A percentile compares a stretch with the other conserved stretches of the same genome.
These are phyloP conservation scores for Pulchroboletus neoregius DNA, from an alignment of 1,284 basidiomycete species.

Conservation along the genomic window DNA sequence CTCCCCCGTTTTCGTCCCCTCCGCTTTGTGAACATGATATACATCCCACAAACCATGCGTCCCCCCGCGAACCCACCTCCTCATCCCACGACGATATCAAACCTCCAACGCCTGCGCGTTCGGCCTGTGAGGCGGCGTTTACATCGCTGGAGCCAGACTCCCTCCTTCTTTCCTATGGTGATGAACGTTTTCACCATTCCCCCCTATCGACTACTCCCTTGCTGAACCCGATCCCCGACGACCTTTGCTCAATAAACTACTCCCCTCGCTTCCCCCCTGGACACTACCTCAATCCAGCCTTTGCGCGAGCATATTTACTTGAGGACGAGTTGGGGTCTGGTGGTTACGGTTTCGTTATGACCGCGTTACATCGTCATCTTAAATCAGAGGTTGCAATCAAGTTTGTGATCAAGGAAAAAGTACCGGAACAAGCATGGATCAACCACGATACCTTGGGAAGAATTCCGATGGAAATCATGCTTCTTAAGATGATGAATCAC, in stretches of 20 bases:
- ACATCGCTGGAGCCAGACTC: conserved; percentile 13
- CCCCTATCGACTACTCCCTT: conserved; percentile 1
- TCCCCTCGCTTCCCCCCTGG: conserved; percentile 58
- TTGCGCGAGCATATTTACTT: conserved; percentile 65
- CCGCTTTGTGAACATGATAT: conserved; percentile 1
- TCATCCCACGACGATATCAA: not conserved
- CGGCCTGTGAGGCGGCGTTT: not conserved
- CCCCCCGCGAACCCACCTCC: not conserved
- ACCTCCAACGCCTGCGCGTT: not conserved
- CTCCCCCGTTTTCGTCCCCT: not conserved
- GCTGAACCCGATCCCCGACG: conserved; percentile 1
- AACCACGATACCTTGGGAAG: conserved; percentile 56
- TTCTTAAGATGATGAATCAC: conserved; percentile 74
- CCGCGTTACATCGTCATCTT: conserved; percentile 55
- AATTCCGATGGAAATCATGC: conserved; percentile 78
- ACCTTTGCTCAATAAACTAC: conserved; percentile 39
- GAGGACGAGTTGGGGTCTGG: conserved; percentile 83
- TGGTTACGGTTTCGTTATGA: conserved; percentile 91
- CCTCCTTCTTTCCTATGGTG: conserved; percentile 26
- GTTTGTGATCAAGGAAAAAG: conserved; percentile 85
- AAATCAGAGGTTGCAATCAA: conserved; percentile 83
- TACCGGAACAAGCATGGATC: conserved; percentile 78
- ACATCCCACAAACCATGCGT: not conserved
- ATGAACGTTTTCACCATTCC: conserved; percentile 4
- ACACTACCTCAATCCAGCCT: conserved; percentile 63